Evolutionary conservation across 2,329 filamentous ascomycete species (phyloP).

Genomic region (Helotiales sp.): DNA sequence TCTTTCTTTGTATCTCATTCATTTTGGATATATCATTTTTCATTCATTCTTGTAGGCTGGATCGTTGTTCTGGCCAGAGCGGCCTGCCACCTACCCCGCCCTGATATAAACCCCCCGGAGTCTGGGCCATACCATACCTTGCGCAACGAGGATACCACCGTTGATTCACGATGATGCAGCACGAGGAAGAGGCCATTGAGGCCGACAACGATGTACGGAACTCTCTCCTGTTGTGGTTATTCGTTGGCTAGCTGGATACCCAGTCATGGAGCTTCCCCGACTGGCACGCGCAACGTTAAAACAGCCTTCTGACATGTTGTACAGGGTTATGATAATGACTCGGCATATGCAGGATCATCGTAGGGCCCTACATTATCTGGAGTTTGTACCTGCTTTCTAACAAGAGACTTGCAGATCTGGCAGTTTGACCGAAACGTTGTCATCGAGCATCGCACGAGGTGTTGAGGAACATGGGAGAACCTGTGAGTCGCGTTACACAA

Average conservation of each 20-base stretch:
- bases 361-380: constrained; percentile 7
- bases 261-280: background rate
- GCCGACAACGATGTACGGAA: constrained; percentile 16
- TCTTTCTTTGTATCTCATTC: background rate
- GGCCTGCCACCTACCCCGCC: background rate
- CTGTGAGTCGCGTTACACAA: constrained; percentile 7
- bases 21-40: background rate
- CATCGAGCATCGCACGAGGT: constrained; percentile 30
- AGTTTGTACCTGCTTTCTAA: background rate
- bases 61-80: background rate
- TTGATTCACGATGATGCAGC: constrained; percentile 6
- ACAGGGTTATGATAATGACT: constrained; percentile 30
- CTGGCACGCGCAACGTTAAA: background rate
- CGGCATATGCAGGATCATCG: constrained; percentile 31
- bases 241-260: background rate
- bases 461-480: constrained; percentile 37
- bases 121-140: background rate
- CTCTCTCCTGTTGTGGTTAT: background rate
- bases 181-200: constrained; percentile 13
- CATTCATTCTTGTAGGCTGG: background rate
- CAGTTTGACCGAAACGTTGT: constrained; percentile 32
- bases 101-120: background rate
- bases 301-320: background rate
- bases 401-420: constrained; percentile 18
- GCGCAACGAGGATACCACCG: background rate